Evolutionary conservation across 1,284 basidiomycete genomes (phyloP).

Genomic region (Neonothopanus nambi): DNA sequence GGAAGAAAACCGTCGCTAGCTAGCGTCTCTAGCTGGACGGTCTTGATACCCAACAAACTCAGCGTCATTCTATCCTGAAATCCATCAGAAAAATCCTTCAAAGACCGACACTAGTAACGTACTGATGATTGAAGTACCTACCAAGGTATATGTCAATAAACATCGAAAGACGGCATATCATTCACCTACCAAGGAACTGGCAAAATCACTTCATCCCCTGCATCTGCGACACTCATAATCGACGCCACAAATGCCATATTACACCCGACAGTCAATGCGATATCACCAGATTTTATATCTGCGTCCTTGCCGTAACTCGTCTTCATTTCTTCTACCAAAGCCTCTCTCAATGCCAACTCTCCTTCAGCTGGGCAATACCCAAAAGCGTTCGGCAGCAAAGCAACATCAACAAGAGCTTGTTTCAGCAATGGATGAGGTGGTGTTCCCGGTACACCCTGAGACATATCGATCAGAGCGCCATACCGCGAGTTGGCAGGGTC

Average conservation of each 20-base stretch:
- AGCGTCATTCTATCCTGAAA: constrained; percentile 69
- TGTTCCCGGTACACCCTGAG: constrained; percentile 73
- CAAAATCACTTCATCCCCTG: constrained; percentile 77
- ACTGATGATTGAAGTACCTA: constrained; percentile 68
- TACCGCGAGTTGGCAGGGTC: constrained; percentile 33
- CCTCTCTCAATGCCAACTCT: constrained; percentile 55
- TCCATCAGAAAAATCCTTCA: constrained; percentile 8
- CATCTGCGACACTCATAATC: constrained; percentile 65
- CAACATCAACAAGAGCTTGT: constrained; percentile 46
- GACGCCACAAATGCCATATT: constrained; percentile 72
- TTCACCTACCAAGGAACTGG: constrained; percentile 69
- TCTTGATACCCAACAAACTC: constrained; percentile 62
- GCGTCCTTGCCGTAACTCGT: constrained; percentile 52
- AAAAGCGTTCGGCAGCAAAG: constrained; percentile 47
- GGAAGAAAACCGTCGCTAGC: constrained; percentile 63
- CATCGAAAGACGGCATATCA: constrained; percentile 9
- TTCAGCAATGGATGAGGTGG: constrained; percentile 61
- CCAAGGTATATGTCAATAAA: constrained; percentile 46
- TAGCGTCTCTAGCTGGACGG: constrained; percentile 62
- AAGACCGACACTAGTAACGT: constrained; percentile 21
- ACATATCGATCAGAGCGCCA: constrained; percentile 73
- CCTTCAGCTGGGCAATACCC: constrained; percentile 74
- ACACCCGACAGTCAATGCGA: constrained; percentile 67
- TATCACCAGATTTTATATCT: constrained; percentile 54
- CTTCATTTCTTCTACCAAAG: constrained; percentile 68